Conservation (phyloP, 1,139 yeast genomes). For the Meyerozyma smithsonii region DNA sequence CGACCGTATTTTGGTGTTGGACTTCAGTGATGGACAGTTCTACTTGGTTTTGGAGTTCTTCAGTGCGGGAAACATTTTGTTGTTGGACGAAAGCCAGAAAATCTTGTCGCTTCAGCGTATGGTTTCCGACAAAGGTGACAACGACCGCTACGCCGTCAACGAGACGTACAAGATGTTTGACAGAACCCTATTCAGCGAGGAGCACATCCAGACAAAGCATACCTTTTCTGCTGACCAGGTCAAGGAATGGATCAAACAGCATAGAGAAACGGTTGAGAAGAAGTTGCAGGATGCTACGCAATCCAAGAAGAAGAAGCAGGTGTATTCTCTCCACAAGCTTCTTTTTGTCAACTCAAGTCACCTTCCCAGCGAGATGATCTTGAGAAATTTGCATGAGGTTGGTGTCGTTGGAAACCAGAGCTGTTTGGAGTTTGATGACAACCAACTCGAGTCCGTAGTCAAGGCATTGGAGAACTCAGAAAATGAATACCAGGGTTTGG, state of each 20-base stretch:
- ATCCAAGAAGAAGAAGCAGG: constrained; percentile 36
- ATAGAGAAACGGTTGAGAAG: constrained; percentile 23
- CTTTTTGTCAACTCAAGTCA: constrained; percentile 67
- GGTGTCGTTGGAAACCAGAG: constrained; percentile 44
- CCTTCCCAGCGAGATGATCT: constrained; percentile 73
- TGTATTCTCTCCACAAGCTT: constrained; percentile 64
- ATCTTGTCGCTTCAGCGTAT: constrained; percentile 74
- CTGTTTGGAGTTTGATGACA: constrained; percentile 31
- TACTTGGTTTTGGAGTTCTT: constrained; percentile 85
- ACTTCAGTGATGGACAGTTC: constrained; percentile 76
- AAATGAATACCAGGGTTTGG: constrained; percentile 24
- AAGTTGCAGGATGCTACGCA: constrained; percentile 9
- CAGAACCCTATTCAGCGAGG: constrained; percentile 37
- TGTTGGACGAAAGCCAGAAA: constrained; percentile 63
- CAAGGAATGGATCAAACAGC: constrained; percentile 44
- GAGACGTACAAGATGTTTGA: constrained; percentile 63
- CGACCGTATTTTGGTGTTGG: constrained; percentile 75
- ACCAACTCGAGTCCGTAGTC: constrained; percentile 25
- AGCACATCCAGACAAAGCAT: constrained; percentile 4
- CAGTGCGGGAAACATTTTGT: constrained; percentile 87
- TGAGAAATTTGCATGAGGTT: constrained; percentile 44
- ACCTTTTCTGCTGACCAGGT: constrained; percentile 33
- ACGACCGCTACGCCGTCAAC: constrained; percentile 65
- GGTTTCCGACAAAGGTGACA: constrained; percentile 66
- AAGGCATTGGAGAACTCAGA: constrained; percentile 49